Evolutionary conservation across 2,329 filamentous ascomycete species (phyloP).

Genomic region (Aspergillus sojae): DNA sequence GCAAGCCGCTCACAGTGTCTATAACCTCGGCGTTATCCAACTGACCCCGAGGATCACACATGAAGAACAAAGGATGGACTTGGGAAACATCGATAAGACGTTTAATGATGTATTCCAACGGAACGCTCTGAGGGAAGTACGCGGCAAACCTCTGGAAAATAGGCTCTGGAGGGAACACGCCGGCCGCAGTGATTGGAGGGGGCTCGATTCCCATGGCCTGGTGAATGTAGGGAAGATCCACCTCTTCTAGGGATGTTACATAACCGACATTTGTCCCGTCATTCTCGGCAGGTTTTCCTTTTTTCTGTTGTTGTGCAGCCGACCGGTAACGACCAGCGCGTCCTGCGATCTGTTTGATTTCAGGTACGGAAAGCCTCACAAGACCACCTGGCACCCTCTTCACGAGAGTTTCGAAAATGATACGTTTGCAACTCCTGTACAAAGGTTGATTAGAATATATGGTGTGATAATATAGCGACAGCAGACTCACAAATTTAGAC

Average conservation of each 20-base stretch:
- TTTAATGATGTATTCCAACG: slow-evolving; percentile 79
- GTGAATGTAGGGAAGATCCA: slow-evolving; percentile 67
- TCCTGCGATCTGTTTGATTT: slow-evolving; percentile 93
- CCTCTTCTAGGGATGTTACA: slow-evolving; percentile 75
- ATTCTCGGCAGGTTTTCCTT: slow-evolving; percentile 18
- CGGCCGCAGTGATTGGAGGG: slow-evolving; percentile 69
- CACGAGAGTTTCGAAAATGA: slow-evolving; percentile 77
- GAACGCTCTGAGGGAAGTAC: slow-evolving; percentile 79
- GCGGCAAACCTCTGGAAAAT: slow-evolving; percentile 75
- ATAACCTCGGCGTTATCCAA: slow-evolving; percentile 73
- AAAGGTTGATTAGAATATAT: slow-evolving; percentile 17
- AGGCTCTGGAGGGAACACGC: slow-evolving; percentile 70
- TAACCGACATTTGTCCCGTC: slow-evolving; percentile 58
- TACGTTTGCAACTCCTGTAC: slow-evolving; percentile 72
- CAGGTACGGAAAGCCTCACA: slow-evolving; percentile 67
- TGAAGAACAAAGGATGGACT: slow-evolving; percentile 67
- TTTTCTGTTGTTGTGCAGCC: slow-evolving; percentile 57
- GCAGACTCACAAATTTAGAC: slow-evolving; percentile 74
- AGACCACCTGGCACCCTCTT: slow-evolving; percentile 69
- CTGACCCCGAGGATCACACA: slow-evolving; percentile 67
- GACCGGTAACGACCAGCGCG: slow-evolving; percentile 85
- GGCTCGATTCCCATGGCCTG: slow-evolving; percentile 66
- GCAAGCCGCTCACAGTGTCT: slow-evolving; percentile 68
- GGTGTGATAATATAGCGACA: background rate
- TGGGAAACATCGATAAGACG: slow-evolving; percentile 71